Evolutionary conservation across 371 early-diverging fungal species (phyloP), one percentile per base, ranked within the genome.

Genomic region (Apophysomyces variabilis): DNA sequence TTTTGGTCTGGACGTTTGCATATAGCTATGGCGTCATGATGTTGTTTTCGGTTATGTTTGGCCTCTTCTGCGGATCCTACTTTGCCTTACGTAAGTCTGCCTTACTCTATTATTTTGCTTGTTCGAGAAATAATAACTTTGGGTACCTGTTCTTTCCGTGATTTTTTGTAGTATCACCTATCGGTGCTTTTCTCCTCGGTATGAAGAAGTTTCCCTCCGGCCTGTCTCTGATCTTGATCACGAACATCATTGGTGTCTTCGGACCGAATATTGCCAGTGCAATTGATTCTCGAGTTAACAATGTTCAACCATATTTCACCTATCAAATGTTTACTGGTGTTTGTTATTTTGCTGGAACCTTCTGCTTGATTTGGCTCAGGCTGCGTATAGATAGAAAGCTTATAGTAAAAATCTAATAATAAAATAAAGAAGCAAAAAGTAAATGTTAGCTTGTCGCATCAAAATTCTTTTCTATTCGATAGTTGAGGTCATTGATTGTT

Each of bases 1-100:
- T 81, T n/a, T 47, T 85, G 35, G 77, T 84, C 26, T 87, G 87
- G 87, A 78, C 79, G 6, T 83, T 87, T 67, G 74, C 85, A 3
- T 65, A 64, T 46, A 70, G 4, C 13, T 82, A 77, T 57, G 78
- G 76, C 14, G 65, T 62, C 1, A 59, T 85, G n/a, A 74, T 77
- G 70, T 75, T 68, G 0, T 85, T 80, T 44, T 50, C 72, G 9
- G 64, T 68, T n/a, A 38, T 84, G 8, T 82, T 74, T 68, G 84
- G 84, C 35, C 60, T 79, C 6, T 75, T 71, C 4, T 75, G 78
- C 44, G 76, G 75, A 13, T 69, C 79, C 0, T 82, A 71, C 43
- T 79, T 79, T 61, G 69, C 78, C 3, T 43, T 78, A 41, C 13
- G 73, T 69, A 68, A 66, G 73, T 65, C 32, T 26, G 32, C 32